Conservation (phyloP, 179 eudicot species). For the Spinacia oleracea region DNA sequence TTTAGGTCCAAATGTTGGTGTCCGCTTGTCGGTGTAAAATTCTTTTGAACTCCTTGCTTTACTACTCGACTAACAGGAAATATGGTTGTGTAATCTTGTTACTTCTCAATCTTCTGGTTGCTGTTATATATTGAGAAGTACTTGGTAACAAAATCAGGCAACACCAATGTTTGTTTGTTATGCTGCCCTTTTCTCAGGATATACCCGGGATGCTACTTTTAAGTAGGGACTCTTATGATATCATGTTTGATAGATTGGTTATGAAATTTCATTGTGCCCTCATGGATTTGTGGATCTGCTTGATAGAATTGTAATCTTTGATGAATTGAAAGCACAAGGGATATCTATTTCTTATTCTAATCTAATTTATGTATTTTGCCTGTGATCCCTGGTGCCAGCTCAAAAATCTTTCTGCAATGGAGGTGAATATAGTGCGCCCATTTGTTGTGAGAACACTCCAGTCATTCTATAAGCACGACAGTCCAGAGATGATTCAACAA, state of each 20-base stretch:
- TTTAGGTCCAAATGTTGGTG: neutral
- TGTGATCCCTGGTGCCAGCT: slow-evolving; percentile 46
- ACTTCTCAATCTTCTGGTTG: neutral
- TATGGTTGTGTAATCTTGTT: neutral
- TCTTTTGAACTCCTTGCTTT: neutral
- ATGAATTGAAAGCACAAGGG: neutral
- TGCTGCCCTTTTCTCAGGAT: neutral
- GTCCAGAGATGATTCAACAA: slow-evolving; percentile 80
- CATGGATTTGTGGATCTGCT: neutral
- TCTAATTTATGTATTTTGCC: neutral
- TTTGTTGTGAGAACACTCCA: slow-evolving; percentile 78
- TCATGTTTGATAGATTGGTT: neutral
- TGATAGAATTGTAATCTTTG: neutral
- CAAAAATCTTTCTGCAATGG: slow-evolving; percentile 90
- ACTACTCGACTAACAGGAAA: neutral
- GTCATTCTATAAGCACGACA: slow-evolving; percentile 81
- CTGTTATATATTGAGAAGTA: neutral
- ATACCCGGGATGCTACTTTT: neutral
- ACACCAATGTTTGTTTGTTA: neutral
- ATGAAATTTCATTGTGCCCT: neutral
- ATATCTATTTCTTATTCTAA: neutral
- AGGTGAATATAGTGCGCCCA: slow-evolving; percentile 92
- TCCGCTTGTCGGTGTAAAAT: neutral
- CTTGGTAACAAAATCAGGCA: neutral
- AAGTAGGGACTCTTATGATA: neutral